Evolutionary conservation across 139 green algal species (phyloP).

Genomic region (Ettlia oleoabundans): DNA sequence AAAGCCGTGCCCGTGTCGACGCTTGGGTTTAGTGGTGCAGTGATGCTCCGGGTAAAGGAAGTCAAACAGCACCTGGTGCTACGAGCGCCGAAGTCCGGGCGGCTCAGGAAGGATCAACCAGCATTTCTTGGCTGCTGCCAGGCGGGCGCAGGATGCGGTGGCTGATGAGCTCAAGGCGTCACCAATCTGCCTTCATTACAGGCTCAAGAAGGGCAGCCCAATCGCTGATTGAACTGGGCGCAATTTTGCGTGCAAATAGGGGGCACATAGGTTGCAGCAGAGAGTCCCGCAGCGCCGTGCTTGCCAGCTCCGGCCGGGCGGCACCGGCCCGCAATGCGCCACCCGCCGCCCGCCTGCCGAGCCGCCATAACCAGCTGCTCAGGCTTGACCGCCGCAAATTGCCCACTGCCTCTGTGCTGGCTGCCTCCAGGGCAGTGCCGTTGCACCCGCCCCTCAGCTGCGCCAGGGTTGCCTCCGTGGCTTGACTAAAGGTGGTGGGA

Average conservation of each 20-base stretch:
- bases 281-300: not conserved
- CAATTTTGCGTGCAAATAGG: slow-evolving; percentile 43
- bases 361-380: not conserved
- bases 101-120: too few species aligned
- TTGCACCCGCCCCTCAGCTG: slow-evolving; percentile 19
- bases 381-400: not conserved
- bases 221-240: not conserved
- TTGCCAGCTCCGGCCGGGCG: not conserved
- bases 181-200: not conserved
- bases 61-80: too few species aligned
- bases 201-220: slow-evolving; percentile 14
- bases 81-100: too few species aligned
- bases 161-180: too few species aligned
- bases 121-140: too few species aligned
- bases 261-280: slow-evolving; percentile 11
- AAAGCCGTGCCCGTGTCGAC: not conserved
- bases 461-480: not conserved
- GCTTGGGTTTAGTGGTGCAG: not conserved
- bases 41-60: too few species aligned
- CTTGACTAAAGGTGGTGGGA: not conserved
- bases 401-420: not conserved
- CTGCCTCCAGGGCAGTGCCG: not conserved
- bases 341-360: not conserved
- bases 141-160: too few species aligned
- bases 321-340: not conserved